phyloP scores from a whole-genome alignment of 768 basidiomycete genomes.

The Pseudohyphozyma bogoriensis region DNA sequence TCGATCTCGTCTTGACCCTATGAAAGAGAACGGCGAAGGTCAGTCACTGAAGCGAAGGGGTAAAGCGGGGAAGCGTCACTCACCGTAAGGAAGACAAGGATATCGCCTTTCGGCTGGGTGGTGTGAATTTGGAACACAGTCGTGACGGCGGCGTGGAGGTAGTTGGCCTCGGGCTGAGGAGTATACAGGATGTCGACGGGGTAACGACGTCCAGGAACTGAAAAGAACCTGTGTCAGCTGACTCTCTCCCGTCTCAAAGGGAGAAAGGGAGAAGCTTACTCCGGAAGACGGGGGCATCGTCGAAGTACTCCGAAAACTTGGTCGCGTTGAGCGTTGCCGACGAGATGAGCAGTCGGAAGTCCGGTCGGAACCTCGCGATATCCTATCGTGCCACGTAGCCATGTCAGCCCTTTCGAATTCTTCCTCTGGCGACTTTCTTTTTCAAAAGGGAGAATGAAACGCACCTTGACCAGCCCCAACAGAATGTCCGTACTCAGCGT shows the following conservation, averaged over 20 bases:
- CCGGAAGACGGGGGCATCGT: constrained; percentile 88
- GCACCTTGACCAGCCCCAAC: constrained; percentile 94
- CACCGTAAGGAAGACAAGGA: constrained; percentile 92
- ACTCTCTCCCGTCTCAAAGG: too few species aligned
- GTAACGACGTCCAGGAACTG: constrained; percentile 92
- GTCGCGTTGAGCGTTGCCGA: constrained; percentile 96
- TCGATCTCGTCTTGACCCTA: constrained; percentile 99
- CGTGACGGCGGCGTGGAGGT: constrained; percentile 94
- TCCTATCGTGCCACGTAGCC: constrained; percentile 53
- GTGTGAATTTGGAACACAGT: constrained; percentile 99
- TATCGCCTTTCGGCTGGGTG: constrained; percentile 93
- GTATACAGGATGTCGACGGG: constrained; percentile 99
- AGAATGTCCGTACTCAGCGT: constrained; percentile 97
- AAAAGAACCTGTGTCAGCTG: too few species aligned
- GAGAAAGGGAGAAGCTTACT: constrained; percentile 31
- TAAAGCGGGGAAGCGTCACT: constrained; percentile 31
- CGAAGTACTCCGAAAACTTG: constrained; percentile 96
- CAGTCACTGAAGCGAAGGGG: constrained; percentile 10
- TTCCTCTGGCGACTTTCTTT: too few species aligned
- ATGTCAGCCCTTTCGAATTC: constrained; percentile 11
- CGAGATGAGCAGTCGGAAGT: constrained; percentile 83
- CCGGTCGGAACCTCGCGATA: constrained; percentile 91
- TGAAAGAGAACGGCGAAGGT: not conserved
- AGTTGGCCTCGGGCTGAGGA: constrained; percentile 97
- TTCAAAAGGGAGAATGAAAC: constrained; percentile 41